A percentile compares a stretch with the other conserved stretches of the same genome.
Conservation (phyloP, 345 rosid genomes). For the Melaleuca quinquenervia region DNA sequence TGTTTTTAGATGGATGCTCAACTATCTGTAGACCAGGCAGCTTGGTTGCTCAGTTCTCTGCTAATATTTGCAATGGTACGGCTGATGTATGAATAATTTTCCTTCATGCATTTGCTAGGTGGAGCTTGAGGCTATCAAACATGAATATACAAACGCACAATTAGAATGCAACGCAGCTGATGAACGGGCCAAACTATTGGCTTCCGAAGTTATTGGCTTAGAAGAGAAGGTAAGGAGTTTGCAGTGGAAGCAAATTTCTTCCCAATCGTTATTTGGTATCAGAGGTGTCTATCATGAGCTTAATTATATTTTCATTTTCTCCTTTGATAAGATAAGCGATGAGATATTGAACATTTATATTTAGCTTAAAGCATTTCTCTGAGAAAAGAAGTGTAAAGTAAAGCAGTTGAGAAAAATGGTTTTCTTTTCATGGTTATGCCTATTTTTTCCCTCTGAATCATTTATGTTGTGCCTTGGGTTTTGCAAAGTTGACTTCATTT, state of each 20-base stretch:
- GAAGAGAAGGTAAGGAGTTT: constrained; percentile 81
- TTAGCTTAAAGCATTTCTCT: neutral
- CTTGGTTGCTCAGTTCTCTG: neutral
- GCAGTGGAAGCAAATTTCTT: neutral
- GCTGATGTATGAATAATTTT: neutral
- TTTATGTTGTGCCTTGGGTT: neutral
- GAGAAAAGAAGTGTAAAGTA: neutral
- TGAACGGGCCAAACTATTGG: constrained; percentile 83
- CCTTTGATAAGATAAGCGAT: neutral
- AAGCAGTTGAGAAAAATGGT: neutral
- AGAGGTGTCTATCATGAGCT: neutral
- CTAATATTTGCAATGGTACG: neutral
- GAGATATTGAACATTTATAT: neutral
- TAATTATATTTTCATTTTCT: neutral
- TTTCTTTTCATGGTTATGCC: neutral
- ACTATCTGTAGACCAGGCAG: neutral
- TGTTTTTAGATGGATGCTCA: neutral
- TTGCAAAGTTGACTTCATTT: neutral
- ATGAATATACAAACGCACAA: constrained; percentile 61
- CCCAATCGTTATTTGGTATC: neutral
- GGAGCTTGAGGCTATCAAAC: constrained; percentile 71
- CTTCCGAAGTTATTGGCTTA: constrained; percentile 94
- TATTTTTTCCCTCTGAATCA: neutral
- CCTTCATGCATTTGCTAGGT: constrained; percentile 33
- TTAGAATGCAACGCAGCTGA: constrained; percentile 90